Evolutionary conservation across 2,329 filamentous ascomycete species (phyloP).

Genomic region (Trichothecium sympodiale): DNA sequence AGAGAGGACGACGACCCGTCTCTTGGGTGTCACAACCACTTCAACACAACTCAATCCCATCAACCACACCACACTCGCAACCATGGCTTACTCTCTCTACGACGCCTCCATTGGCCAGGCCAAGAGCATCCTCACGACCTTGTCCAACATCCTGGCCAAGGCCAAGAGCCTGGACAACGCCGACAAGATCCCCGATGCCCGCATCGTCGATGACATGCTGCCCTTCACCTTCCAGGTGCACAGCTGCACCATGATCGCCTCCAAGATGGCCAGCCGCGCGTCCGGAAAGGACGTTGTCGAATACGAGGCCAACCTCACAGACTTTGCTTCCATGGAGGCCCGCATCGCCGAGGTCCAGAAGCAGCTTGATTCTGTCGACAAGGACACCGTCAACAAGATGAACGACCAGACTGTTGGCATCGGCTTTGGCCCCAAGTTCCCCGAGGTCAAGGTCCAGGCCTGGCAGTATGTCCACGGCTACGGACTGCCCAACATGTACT

Average conservation of each 20-base stretch:
- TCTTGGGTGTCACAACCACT: no score
- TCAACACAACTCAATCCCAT: no score
- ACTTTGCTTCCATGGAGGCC: conserved; percentile 21
- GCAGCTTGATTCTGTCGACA: conserved; percentile 20
- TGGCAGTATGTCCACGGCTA: conserved; percentile 33
- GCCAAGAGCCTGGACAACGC: conserved; percentile 20
- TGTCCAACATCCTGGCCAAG: conserved; percentile 24
- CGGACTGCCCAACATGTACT: conserved; percentile 50
- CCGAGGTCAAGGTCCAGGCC: conserved; percentile 10
- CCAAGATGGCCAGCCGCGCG: conserved; percentile 22
- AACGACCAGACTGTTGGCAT: conserved; percentile 16
- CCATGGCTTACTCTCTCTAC: conserved; percentile 24
- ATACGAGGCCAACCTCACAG: conserved; percentile 14
- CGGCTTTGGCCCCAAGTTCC: conserved; percentile 17
- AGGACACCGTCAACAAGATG: conserved; percentile 20
- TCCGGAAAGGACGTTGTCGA: conserved; percentile 14
- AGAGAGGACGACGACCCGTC: no score
- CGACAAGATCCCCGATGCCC: conserved; percentile 18
- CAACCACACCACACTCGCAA: no score
- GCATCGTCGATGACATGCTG: conserved; percentile 30
- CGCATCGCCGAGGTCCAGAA: conserved; percentile 20
- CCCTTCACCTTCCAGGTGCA: conserved; percentile 29
- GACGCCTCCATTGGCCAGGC: conserved; percentile 22
- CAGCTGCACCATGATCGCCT: conserved; percentile 16
- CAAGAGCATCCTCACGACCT: conserved; percentile 18